A percentile compares a stretch with the other conserved stretches of the same genome.
These are phyloP conservation scores for Aspergillus sp. DNA, from an alignment of 2,329 filamentous ascomycete species.

Conservation along the genomic window DNA sequence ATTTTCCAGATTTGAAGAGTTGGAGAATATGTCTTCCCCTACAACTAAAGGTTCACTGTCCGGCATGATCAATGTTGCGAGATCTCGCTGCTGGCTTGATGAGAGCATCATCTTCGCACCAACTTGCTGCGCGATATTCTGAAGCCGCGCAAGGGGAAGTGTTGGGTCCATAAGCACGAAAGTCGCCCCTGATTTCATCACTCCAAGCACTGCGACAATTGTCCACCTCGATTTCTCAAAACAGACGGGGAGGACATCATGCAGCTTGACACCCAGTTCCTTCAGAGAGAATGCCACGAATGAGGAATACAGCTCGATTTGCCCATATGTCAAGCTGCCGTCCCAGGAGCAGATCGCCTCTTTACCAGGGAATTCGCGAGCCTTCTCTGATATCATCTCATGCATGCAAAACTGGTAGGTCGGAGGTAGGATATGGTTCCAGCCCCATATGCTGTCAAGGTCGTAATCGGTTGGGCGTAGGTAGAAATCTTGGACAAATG, in stretches of 20 bases:
- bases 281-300: constrained; percentile 26
- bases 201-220: constrained; percentile 31
- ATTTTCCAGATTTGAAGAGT: constrained; percentile 11
- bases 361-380: constrained; percentile 24
- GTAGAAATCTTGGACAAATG: constrained; percentile 30
- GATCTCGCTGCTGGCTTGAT: constrained; percentile 28
- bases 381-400: constrained; percentile 41
- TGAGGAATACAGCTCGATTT: constrained; percentile 37
- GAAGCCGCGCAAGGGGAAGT: constrained; percentile 32
- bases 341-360: constrained; percentile 34
- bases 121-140: constrained; percentile 33
- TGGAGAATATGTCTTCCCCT: constrained; percentile 24
- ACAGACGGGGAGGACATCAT: constrained; percentile 31
- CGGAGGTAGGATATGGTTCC: constrained; percentile 48
- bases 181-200: constrained; percentile 34
- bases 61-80: constrained; percentile 34
- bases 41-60: constrained; percentile 27
- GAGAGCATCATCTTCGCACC: constrained; percentile 29
- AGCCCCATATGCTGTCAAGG: constrained; percentile 48
- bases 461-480: constrained; percentile 38
- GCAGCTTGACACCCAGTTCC: constrained; percentile 28
- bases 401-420: constrained; percentile 49
- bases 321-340: constrained; percentile 29
- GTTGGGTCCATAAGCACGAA: constrained; percentile 35
- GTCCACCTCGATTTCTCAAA: constrained; percentile 38